These are phyloP conservation scores for Malassezia sympodialis DNA, from an alignment of 1,284 basidiomycete species.

Conservation along the genomic window DNA sequence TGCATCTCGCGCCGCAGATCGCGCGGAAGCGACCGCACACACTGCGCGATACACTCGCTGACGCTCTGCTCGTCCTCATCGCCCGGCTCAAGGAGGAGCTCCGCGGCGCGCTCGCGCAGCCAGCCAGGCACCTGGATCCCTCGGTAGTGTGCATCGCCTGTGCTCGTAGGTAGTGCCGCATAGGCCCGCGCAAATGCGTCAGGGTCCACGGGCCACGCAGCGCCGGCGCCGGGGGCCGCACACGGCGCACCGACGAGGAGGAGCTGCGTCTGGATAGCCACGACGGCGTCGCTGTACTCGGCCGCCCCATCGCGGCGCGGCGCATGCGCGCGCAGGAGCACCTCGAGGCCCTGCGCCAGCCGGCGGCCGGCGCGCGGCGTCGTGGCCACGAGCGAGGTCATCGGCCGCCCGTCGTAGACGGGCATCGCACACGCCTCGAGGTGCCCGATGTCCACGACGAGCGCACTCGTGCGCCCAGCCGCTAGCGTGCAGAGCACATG, in stretches of 20 bases:
- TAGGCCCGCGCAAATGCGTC: constrained; percentile 3
- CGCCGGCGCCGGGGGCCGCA: not conserved
- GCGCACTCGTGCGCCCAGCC: constrained; percentile 74
- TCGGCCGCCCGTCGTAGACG: constrained; percentile 48
- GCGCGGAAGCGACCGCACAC: constrained; percentile 56
- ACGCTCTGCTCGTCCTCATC: constrained; percentile 60
- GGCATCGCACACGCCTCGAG: constrained; percentile 78
- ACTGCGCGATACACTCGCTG: constrained; percentile 66
- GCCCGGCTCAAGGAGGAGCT: constrained; percentile 79
- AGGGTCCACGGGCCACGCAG: not conserved
- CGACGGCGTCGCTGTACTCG: constrained; percentile 7
- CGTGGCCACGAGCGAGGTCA: constrained; percentile 17
- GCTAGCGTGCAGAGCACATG: constrained; percentile 74
- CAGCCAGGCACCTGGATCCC: constrained; percentile 81
- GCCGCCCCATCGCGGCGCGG: not conserved
- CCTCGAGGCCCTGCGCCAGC: constrained; percentile 18
- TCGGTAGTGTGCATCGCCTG: constrained; percentile 48
- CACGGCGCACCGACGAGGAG: constrained; percentile 23
- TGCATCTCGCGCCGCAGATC: constrained; percentile 73
- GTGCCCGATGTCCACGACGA: constrained; percentile 84
- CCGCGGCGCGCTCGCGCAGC: constrained; percentile 79
- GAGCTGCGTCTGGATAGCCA: constrained; percentile 33
- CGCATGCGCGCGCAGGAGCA: constrained; percentile 21
- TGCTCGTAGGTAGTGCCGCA: not conserved
- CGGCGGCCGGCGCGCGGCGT: constrained; percentile 25